Evolutionary conservation across 495 filamentous ascomycete genomes (phyloP), one percentile per base, ranked within the genome.

Genomic region (Aspergillus wentii): DNA sequence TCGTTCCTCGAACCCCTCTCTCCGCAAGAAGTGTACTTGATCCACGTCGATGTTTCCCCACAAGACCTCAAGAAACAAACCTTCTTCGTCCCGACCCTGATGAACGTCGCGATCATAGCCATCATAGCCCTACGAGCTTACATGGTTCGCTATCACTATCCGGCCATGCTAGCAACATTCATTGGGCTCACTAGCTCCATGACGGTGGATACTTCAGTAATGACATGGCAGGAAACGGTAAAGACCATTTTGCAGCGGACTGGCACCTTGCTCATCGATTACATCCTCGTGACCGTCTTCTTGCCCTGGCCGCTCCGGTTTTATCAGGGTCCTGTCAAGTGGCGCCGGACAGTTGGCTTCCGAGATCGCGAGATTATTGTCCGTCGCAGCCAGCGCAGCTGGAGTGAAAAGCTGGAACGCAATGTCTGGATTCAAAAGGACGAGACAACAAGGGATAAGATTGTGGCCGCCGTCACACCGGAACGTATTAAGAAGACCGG

Each of bases 291-390:
- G 30, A 59, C 77, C 5, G 76, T 88, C 35, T 71, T 92, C 35
- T 75, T 77, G 48, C 69, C 79, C 31, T 94, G 88, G 88, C 88
- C 87, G 1, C 52, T 74, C 41, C 76, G 78, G 20, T 94, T 95
- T 62, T 68, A 81, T 36, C 69, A 61, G 6, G 78, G 74, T 30
- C 78, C 86, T 13, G 59, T 80, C 30, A 46, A 51, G 5, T 95
- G 88, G 86, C 74, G 88, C 13, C 74, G 75, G 51, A 59, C 46
- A n/a, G 58, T 86, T 31, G 82, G 86, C 8, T 89, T 90, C 54
- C 68, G 69, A 3, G 71, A 79, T 41, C 66, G 69, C 28, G 88
- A 94, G 69, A 68, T 91, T 18, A 80, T 89, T 41, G 79, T 92
- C 23, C 74, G 88, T 28, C 71, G 77, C 33, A 84, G 78, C 51